Evolutionary conservation across 305 asterid species (phyloP), one percentile per base, ranked within the genome.

Genomic region (Andrographis paniculata): DNA sequence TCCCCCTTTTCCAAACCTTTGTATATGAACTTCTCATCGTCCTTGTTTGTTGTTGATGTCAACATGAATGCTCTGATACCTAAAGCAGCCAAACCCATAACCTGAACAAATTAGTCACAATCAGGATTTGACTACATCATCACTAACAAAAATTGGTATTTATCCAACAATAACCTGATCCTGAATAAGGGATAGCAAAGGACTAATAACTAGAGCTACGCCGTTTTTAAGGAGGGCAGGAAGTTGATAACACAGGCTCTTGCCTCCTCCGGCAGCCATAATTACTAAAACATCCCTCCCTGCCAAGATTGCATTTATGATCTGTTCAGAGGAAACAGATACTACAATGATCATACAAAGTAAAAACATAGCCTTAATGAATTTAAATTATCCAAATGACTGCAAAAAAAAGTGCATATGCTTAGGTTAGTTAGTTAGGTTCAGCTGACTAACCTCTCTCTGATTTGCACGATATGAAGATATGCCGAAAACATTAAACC

Each of bases 231-330:
- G 92, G 70, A 89, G 57, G 6, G 94, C 94, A 5, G 98, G 98
- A 69, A 89, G 98, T 65, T 89, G 94, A 75, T 89, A 89, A 71
- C 98, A 89, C 42, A 89, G 74, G 66, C 95, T 85, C 79, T 89
- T 89, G 52, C 94, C 98, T 38, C 95, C 94, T 53, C 98, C 94
- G 60, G 95, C 94, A 45, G 94, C 98, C 98, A 89, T 85, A 55
- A 89, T 85, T 30, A 89, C 98, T 47, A 89, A 72, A 62, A 85
- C 94, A 61, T 89, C 95, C 66, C 80, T 82, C 51, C 91, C 74
- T 52, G 86, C 70, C 95, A 89, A 76, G 64, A 76, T 62, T 47
- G 94, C 75, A 64, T 89, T 89, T 48, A 89, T 73, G 50, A 89
- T 89, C 98, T 89, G 75, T 37, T 50, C 43, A 61, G 10, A 47